Conservation (phyloP, 331 rosid genomes). For the Pyrus hybrid region DNA sequence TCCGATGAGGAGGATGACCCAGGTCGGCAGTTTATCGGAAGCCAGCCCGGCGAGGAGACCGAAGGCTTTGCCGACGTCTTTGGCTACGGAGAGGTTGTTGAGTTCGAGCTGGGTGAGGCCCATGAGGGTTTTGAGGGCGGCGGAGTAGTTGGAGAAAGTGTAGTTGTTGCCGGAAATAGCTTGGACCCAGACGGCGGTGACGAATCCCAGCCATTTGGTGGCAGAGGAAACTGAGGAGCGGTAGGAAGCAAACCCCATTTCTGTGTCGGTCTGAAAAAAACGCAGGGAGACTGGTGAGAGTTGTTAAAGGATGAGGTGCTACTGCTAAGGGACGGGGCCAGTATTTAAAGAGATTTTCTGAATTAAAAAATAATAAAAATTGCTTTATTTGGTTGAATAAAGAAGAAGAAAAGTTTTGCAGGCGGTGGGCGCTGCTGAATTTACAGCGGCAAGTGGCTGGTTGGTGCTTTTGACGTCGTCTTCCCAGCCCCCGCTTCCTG, state of each 20-base stretch:
- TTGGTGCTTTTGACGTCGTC: too few relatives aligned
- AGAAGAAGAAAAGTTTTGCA: too few relatives aligned
- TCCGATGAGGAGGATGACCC: too few relatives aligned
- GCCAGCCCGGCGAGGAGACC: constrained; percentile 78
- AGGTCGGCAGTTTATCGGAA: constrained; percentile 61
- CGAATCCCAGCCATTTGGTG: constrained; percentile 78
- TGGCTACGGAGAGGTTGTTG: constrained; percentile 75
- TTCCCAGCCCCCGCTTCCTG: too few relatives aligned
- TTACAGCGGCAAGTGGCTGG: too few relatives aligned
- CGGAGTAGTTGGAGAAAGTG: constrained; percentile 91
- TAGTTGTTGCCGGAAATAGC: constrained; percentile 93
- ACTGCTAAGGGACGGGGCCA: neutral
- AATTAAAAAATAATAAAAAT: neutral
- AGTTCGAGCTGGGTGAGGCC: constrained; percentile 64
- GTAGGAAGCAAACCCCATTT: constrained; percentile 25
- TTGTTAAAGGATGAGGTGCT: neutral
- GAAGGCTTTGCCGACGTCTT: constrained; percentile 78
- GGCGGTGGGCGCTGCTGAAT: too few relatives aligned
- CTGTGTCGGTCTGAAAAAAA: neutral
- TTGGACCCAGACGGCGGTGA: constrained; percentile 86
- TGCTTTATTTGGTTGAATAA: too few relatives aligned
- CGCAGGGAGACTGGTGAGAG: neutral
- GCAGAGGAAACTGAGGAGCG: constrained; percentile 24
- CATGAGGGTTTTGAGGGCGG: constrained; percentile 74
- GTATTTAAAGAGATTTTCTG: constrained; percentile 1